These are phyloP conservation scores for Daldinia grandis DNA, from an alignment of 495 filamentous ascomycete species.

Conservation along the genomic window DNA sequence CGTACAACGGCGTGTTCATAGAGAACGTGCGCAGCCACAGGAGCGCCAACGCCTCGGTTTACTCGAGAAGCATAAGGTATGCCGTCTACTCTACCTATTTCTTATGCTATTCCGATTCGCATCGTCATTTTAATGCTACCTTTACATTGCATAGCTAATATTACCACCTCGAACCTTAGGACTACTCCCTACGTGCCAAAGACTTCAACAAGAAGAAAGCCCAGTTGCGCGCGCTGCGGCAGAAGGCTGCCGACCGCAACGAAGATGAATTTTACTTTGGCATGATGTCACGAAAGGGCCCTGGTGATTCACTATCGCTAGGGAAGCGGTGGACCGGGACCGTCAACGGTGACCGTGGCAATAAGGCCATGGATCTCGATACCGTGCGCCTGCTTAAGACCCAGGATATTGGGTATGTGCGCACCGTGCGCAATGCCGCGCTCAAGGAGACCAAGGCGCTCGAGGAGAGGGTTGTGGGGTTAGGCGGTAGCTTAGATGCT, in stretches of 20 bases:
- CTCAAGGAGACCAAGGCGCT: constrained; percentile 54
- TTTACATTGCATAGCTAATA: constrained; percentile 15
- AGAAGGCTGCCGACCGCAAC: constrained; percentile 87
- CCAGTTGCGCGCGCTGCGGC: constrained; percentile 77
- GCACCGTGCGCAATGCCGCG: constrained; percentile 67
- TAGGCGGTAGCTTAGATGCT: constrained; percentile 44
- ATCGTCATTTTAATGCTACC: background rate
- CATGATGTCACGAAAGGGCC: constrained; percentile 73
- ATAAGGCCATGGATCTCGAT: constrained; percentile 67
- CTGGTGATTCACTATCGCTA: constrained; percentile 46
- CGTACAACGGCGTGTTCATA: constrained; percentile 72
- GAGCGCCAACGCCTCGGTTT: constrained; percentile 85
- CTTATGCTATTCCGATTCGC: background rate
- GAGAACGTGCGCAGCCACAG: constrained; percentile 85
- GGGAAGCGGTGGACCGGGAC: constrained; percentile 55
- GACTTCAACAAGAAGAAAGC: constrained; percentile 88
- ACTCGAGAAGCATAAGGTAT: constrained; percentile 86
- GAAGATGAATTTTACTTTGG: constrained; percentile 91
- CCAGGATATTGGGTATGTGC: constrained; percentile 89
- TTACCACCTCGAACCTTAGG: constrained; percentile 54
- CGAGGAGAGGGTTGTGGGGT: constrained; percentile 54
- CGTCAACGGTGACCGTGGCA: constrained; percentile 70
- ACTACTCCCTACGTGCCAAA: constrained; percentile 89
- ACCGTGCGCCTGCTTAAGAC: constrained; percentile 91
- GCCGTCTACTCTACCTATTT: background rate